Percentiles rank a stretch among this genome's conserved stretches.
Conservation (phyloP, 2,329 filamentous ascomycete genomes). For the Leptographium radiaticola region DNA sequence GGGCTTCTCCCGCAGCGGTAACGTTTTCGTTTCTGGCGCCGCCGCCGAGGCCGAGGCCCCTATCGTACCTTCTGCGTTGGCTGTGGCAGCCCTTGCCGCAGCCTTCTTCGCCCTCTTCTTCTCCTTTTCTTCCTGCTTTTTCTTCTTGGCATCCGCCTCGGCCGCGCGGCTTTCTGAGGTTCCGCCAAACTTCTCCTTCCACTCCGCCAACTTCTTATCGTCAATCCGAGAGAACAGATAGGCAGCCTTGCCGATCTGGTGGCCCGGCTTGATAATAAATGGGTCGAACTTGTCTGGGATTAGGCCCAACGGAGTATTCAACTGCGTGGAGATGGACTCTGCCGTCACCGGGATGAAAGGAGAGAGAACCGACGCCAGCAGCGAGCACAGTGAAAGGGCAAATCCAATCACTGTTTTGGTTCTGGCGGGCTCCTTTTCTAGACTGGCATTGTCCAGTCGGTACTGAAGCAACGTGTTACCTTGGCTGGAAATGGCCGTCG, state of each 20-base stretch:
- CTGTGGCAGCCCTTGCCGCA: constrained; percentile 14
- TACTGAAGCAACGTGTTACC: constrained; percentile 36
- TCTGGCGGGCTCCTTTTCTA: constrained; percentile 39
- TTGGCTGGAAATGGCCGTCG: constrained; percentile 52
- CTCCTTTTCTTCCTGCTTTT: constrained; percentile 19
- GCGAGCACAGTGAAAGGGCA: constrained; percentile 72
- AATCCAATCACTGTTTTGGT: constrained; percentile 54
- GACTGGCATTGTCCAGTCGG: constrained; percentile 26
- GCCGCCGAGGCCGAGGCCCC: constrained; percentile 1
- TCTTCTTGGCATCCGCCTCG: constrained; percentile 18
- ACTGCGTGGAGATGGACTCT: constrained; percentile 62
- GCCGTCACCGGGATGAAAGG: constrained; percentile 81
- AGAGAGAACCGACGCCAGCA: constrained; percentile 64
- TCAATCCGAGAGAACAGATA: constrained; percentile 57
- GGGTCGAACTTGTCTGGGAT: constrained; percentile 55
- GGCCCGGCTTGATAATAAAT: constrained; percentile 53
- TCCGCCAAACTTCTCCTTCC: constrained; percentile 50
- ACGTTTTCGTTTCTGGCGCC: constrained; percentile 12
- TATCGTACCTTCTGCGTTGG: constrained; percentile 4
- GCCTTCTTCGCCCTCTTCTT: constrained; percentile 18
- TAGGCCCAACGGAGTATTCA: constrained; percentile 38
- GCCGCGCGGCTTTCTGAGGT: constrained; percentile 16
- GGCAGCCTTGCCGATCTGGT: constrained; percentile 54
- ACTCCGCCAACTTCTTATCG: constrained; percentile 57
- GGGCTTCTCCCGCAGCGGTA: constrained; percentile 19